Evolutionary conservation across 2,329 filamentous ascomycete species (phyloP).

Genomic region (Colletotrichum orbiculare): DNA sequence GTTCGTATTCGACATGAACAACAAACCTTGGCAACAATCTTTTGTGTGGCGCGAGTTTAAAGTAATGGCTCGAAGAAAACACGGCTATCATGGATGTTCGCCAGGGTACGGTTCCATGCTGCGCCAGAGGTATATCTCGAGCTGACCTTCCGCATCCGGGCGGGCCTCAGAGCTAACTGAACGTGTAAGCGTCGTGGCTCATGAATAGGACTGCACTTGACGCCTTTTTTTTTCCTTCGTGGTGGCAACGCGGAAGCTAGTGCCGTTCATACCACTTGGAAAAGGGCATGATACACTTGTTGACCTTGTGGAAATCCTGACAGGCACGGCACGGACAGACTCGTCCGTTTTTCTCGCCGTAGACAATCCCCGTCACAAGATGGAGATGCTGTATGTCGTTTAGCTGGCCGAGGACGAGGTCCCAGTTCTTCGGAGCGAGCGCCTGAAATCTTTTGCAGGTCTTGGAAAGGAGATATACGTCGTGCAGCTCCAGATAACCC

Average conservation of each 20-base stretch:
- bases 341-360: not conserved
- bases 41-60: not conserved
- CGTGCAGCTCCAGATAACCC: not conserved
- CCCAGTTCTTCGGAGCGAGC: not conserved
- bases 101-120: not conserved
- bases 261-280: not conserved
- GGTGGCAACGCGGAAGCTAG: not conserved
- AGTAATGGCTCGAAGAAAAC: not conserved
- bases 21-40: not conserved
- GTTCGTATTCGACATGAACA: not conserved
- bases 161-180: not conserved
- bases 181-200: not conserved
- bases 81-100: too few relatives aligned
- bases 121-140: not conserved
- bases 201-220: not conserved
- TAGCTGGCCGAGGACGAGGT: not conserved
- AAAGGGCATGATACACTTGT: not conserved
- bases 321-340: not conserved
- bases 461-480: not conserved
- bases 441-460: not conserved
- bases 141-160: not conserved
- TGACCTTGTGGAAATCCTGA: not conserved
- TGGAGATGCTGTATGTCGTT: not conserved
- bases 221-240: not conserved
- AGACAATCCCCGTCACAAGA: not conserved